Evolutionary conservation across 495 filamentous ascomycete species (phyloP).

Genomic region (Cryomyces minteri): DNA sequence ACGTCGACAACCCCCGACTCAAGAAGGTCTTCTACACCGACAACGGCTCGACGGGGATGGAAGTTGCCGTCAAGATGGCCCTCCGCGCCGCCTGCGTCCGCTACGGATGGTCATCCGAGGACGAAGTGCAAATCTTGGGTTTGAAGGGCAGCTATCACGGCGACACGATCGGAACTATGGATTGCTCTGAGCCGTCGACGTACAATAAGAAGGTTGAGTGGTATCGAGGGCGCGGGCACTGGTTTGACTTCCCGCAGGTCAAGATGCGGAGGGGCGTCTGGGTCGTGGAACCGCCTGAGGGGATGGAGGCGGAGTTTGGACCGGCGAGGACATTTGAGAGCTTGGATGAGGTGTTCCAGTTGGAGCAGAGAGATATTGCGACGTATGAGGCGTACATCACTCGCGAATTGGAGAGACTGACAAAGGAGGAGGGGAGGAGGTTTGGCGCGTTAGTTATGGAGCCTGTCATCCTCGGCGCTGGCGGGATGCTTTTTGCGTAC

Average conservation of each 20-base stretch:
- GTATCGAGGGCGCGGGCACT: conserved; percentile 55
- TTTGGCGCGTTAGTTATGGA: conserved; percentile 63
- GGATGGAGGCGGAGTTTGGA: conserved; percentile 28
- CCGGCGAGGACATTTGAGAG: conserved; percentile 25
- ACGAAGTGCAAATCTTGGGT: conserved; percentile 44
- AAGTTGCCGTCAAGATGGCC: conserved; percentile 69
- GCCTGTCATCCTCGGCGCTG: conserved; percentile 56
- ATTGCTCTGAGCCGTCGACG: conserved; percentile 49
- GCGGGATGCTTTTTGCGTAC: conserved; percentile 60
- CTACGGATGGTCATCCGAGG: conserved; percentile 33
- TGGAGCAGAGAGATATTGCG: conserved; percentile 27
- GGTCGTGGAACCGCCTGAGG: conserved; percentile 36
- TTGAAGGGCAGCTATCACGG: conserved; percentile 65
- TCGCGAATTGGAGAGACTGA: conserved; percentile 28
- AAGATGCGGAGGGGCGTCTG: conserved; percentile 43
- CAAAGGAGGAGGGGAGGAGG: conserved; percentile 33
- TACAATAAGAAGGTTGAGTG: conserved; percentile 64
- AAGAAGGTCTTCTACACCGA: conserved; percentile 57
- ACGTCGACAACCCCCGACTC: conserved; percentile 38
- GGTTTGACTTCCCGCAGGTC: conserved; percentile 58
- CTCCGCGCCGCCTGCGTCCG: conserved; percentile 40
- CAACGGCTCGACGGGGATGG: conserved; percentile 61
- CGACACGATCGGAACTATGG: conserved; percentile 70
- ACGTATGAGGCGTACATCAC: conserved; percentile 41
- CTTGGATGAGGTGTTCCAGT: conserved; percentile 41